phyloP scores from a whole-genome alignment of 306 rosid species.

The Cicer arietinum region DNA sequence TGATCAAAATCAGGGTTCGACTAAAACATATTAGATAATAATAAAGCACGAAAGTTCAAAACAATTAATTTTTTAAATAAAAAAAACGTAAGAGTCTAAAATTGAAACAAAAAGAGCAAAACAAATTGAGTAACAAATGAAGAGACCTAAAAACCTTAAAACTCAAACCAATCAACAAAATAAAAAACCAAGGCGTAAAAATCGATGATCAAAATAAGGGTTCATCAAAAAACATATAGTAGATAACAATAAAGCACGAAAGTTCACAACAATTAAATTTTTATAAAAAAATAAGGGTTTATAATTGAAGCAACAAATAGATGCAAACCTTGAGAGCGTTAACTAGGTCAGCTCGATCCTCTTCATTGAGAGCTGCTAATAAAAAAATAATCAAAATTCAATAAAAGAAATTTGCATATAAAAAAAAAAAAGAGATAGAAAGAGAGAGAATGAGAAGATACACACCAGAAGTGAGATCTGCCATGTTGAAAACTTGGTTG shows the following conservation, averaged over 20 bases:
- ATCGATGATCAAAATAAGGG: not conserved
- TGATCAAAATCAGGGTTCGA: not conserved
- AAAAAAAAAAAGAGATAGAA: not conserved
- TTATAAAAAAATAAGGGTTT: too few species aligned
- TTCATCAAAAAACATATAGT: not conserved
- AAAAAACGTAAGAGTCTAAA: not conserved
- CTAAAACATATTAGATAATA: not conserved
- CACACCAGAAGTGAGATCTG: not conserved
- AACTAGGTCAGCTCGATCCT: constrained; percentile 56
- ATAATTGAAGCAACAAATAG: not conserved
- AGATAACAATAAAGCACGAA: not conserved
- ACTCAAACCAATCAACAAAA: constrained; percentile 8
- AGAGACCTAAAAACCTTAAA: not conserved
- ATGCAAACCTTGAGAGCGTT: constrained; percentile 68
- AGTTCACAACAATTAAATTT: too few species aligned
- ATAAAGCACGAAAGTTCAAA: not conserved
- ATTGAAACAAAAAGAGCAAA: not conserved
- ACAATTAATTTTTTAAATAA: not conserved
- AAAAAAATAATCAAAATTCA: not conserved
- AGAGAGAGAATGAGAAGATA: not conserved
- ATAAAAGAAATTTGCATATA: too few species aligned
- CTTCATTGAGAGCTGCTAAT: constrained; percentile 62
- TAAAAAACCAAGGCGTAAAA: not conserved
- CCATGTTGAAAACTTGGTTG: not conserved
- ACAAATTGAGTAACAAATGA: too few species aligned